phyloP scores from a whole-genome alignment of 805 yeast genomes.

The Ogataea zsoltii region DNA sequence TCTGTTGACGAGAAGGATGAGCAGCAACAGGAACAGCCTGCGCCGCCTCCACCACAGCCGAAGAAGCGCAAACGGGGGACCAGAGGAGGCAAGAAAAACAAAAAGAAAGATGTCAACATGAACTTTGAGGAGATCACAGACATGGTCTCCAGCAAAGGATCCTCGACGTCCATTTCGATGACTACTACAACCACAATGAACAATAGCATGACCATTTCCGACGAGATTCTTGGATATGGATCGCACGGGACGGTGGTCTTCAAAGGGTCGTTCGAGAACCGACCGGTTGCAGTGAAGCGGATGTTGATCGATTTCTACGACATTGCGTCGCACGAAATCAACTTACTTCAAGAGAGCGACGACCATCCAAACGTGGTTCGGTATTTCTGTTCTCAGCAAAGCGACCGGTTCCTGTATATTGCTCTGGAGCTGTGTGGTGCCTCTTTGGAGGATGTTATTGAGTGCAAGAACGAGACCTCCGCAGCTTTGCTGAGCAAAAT shows the following conservation, averaged over 20 bases:
- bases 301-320: slow-evolving; percentile 93
- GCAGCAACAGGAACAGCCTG: slow-evolving; percentile 12
- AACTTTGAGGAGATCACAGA: slow-evolving; percentile 13
- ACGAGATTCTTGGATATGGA: slow-evolving; percentile 86
- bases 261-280: slow-evolving; percentile 82
- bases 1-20: slow-evolving; percentile 18
- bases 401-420: slow-evolving; percentile 85
- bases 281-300: slow-evolving; percentile 95
- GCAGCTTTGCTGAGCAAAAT: slow-evolving; percentile 40
- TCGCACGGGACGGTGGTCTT: slow-evolving; percentile 96
- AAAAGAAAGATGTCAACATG: slow-evolving; percentile 31
- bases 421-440: slow-evolving; percentile 91
- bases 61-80: slow-evolving; percentile 81
- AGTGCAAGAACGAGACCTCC: slow-evolving; percentile 42
- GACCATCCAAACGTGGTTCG: slow-evolving; percentile 95
- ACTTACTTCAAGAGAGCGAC: slow-evolving; percentile 86
- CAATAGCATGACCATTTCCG: slow-evolving; percentile 60
- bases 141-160: background rate
- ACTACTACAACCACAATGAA: slow-evolving; percentile 20
- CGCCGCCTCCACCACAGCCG: slow-evolving; percentile 25
- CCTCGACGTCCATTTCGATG: slow-evolving; percentile 6
- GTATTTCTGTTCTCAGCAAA: slow-evolving; percentile 90
- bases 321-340: slow-evolving; percentile 89
- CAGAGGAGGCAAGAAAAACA: slow-evolving; percentile 75
- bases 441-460: slow-evolving; percentile 82